phyloP scores from a whole-genome alignment of 2,329 filamentous ascomycete genomes.

The Colletotrichum ledebouriae region DNA sequence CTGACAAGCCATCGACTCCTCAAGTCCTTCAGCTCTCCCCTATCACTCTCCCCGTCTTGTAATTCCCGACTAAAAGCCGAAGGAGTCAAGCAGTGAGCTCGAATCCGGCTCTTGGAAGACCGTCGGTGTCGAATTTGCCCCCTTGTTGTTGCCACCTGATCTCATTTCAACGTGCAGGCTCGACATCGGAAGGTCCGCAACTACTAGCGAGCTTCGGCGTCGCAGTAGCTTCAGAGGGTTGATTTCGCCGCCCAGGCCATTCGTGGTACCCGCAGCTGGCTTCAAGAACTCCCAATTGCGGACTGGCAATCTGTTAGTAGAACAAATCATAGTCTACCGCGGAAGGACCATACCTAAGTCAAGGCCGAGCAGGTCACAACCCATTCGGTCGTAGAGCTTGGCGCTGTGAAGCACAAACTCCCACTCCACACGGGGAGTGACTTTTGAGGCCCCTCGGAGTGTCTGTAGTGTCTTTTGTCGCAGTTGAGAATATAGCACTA shows the following conservation, averaged over 20 bases:
- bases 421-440: constrained; percentile 86
- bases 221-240: constrained; percentile 78
- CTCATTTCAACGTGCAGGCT: constrained; percentile 58
- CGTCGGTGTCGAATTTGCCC: constrained; percentile 73
- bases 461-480: constrained; percentile 86
- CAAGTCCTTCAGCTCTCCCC: not conserved
- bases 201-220: constrained; percentile 81
- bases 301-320: constrained; percentile 60
- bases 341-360: constrained; percentile 76
- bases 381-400: constrained; percentile 88
- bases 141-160: constrained; percentile 51
- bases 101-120: constrained; percentile 94
- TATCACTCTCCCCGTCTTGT: not conserved
- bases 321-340: not conserved
- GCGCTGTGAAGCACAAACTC: constrained; percentile 90
- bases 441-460: constrained; percentile 84
- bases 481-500: constrained; percentile 89
- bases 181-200: constrained; percentile 76
- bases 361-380: constrained; percentile 89
- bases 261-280: constrained; percentile 51
- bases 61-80: constrained; percentile 77
- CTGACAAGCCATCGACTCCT: not conserved
- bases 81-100: constrained; percentile 88
- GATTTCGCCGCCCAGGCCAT: constrained; percentile 61
- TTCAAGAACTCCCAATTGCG: constrained; percentile 85